Conservation (phyloP, 768 basidiomycete genomes). For the Hygrocybe punicea region DNA sequence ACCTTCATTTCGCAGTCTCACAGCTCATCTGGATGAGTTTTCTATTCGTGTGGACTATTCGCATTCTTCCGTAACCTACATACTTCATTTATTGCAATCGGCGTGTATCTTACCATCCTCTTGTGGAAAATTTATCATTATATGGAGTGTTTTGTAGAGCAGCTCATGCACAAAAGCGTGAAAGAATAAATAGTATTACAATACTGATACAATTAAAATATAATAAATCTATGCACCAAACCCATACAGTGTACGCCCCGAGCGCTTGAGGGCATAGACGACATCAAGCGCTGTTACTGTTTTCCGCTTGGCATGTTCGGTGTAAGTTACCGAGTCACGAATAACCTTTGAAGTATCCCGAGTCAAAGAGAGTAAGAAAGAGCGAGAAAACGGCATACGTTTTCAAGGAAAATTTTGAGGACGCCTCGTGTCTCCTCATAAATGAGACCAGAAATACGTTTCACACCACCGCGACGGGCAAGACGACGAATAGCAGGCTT, state of each 20-base stretch:
- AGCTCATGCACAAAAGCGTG: too few relatives aligned
- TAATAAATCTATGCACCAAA: slow-evolving; percentile 56
- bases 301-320: slow-evolving; percentile 86
- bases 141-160: too few relatives aligned
- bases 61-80: not conserved
- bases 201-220: slow-evolving; percentile 20
- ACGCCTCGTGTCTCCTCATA: slow-evolving; percentile 93
- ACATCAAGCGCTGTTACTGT: slow-evolving; percentile 85
- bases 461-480: slow-evolving; percentile 89
- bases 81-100: not conserved
- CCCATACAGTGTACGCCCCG: slow-evolving; percentile 75
- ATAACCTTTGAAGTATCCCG: slow-evolving; percentile 48
- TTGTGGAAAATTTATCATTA: not conserved
- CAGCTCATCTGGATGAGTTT: not conserved
- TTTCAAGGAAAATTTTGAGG: slow-evolving; percentile 84
- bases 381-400: slow-evolving; percentile 37
- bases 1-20: not conserved
- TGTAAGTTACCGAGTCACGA: slow-evolving; percentile 90
- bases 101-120: not conserved
- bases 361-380: not conserved
- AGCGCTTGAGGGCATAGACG: slow-evolving; percentile 71
- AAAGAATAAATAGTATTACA: slow-evolving; percentile 3
- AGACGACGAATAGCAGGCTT: slow-evolving; percentile 85
- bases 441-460: slow-evolving; percentile 83
- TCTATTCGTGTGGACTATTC: not conserved